These are phyloP conservation scores for Cyanidium caldarium DNA, from an alignment of 23 red algal species.

Conservation along the genomic window DNA sequence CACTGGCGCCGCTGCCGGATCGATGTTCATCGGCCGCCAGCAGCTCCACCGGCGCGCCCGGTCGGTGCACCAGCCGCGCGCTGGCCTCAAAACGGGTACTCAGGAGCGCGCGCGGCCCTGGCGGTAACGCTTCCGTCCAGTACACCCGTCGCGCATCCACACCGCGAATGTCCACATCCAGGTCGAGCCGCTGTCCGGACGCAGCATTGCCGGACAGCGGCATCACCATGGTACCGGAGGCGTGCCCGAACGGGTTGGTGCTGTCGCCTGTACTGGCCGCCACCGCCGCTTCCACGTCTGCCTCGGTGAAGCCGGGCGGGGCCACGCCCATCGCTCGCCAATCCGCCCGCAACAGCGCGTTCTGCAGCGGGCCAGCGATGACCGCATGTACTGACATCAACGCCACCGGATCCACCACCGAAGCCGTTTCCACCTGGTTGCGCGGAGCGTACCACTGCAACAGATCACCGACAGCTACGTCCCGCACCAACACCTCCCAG, in stretches of 20 bases:
- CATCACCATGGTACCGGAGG: neutral
- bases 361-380: conserved; percentile 28
- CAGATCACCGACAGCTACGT: conserved; percentile 24
- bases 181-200: neutral
- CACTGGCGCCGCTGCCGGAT: neutral
- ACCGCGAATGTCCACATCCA: neutral
- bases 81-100: neutral
- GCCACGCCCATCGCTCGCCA: conserved; percentile 28
- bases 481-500: conserved; percentile 19
- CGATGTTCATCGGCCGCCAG: neutral
- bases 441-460: conserved; percentile 22
- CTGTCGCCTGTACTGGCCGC: neutral
- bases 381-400: conserved; percentile 25
- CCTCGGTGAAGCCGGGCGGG: too few species aligned
- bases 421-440: conserved; percentile 13
- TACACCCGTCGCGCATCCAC: neutral
- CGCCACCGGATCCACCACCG: conserved; percentile 14
- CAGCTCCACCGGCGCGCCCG: neutral
- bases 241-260: neutral
- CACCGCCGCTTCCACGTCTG: neutral
- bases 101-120: neutral
- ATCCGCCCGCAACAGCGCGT: conserved; percentile 25
- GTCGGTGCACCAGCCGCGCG: neutral
- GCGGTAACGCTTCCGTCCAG: neutral
- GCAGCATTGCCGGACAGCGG: neutral